Base-by-base conservation (phyloP, 768 basidiomycete genomes). In the Russula sp. region DNA sequence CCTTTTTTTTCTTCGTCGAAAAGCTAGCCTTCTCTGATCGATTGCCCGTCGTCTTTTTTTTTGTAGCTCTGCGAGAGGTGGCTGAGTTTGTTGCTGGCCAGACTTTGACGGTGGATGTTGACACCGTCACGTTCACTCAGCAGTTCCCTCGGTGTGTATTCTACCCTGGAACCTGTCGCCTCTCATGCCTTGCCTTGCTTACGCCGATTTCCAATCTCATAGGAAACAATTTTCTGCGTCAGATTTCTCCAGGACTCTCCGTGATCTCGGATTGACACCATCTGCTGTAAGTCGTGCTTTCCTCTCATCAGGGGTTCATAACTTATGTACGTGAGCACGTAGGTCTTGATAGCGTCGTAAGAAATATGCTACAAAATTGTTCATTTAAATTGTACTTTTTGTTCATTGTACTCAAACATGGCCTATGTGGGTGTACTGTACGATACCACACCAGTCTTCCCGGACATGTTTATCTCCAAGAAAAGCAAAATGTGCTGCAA, bases 31-130 rank as follows among this genome's bases (percentile, higher is more conserved):
- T 22, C 49, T 13, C 51, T 6, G 26, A 51, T 58, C 13, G 38
- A 13, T 14, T 36, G 36, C 49, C 20, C 14, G 26, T 65, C 32
- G 38, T 58, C 34, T 44, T 30, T 16, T 8, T 4, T 34, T 30
- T 32, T 18, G 53, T 69, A 95, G 94, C 90, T 2, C 79, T 97
- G 53, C 81, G 82, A 0, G 90, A 90, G 69, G 93, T 96, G 1
- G 93, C 94, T 24, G 93, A 96, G 75, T 95, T 80, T 72, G 74
- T 96, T 36, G 94, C 92, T 5, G 84, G 83, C 0, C 93, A 96
- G 74, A 80, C 79, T 28, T 72, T 89, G 36, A 70, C 74, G 2
- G 83, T 92, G 24, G 84, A 87, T 69, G 90, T 89, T 16, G 91
- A 93, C 36, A 89, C 87, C 0, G 86, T 96, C 40, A 81, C 81